These are phyloP conservation scores for Penicillium sp. DNA, from an alignment of 2,329 filamentous ascomycete genomes.

Conservation along the genomic window DNA sequence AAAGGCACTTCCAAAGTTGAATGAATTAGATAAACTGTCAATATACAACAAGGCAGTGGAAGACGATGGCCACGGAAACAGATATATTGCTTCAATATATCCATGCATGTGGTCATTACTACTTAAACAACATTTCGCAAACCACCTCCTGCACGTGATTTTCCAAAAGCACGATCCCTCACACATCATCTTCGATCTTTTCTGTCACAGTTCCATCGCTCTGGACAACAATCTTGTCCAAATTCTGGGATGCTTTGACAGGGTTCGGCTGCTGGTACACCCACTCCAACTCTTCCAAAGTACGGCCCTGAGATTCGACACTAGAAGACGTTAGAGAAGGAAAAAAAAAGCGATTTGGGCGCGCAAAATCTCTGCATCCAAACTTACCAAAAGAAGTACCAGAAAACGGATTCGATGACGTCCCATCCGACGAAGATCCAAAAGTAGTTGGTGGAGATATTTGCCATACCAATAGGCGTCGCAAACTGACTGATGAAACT, in stretches of 20 bases:
- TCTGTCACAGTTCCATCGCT: constrained; percentile 50
- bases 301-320: constrained; percentile 54
- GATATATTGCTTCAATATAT: no score
- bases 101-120: no score
- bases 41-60: no score
- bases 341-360: neutral
- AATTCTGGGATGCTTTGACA: constrained; percentile 51
- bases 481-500: constrained; percentile 54
- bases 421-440: constrained; percentile 55
- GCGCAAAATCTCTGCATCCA: neutral
- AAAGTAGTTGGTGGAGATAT: constrained; percentile 41
- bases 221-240: constrained; percentile 52
- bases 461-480: constrained; percentile 48
- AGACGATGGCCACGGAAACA: no score
- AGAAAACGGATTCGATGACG: constrained; percentile 43
- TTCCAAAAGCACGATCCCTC: neutral
- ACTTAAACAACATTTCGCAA: no score
- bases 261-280: constrained; percentile 53
- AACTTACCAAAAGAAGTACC: constrained; percentile 51
- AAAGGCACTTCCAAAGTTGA: no score
- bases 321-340: constrained; percentile 24
- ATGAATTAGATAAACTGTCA: no score
- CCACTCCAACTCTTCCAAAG: constrained; percentile 54
- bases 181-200: constrained; percentile 41
- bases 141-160: no score